phyloP scores from a whole-genome alignment of 345 rosid genomes.

The Excoecaria agallocha region DNA sequence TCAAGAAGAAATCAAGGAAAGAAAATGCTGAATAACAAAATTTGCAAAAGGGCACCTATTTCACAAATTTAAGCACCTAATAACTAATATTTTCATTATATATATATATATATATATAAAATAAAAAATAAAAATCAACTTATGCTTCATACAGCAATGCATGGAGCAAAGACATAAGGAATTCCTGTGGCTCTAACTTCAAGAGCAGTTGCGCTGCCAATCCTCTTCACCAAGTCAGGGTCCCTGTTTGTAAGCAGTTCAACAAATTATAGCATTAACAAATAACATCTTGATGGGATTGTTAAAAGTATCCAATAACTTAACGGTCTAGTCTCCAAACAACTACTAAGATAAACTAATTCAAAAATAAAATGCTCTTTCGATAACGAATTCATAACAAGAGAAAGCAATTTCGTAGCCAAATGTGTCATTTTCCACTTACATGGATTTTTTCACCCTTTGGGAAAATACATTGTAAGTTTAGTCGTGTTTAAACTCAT shows the following conservation, averaged over 20 bases:
- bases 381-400: background rate
- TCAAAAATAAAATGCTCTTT: no score
- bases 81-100: background rate
- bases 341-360: background rate
- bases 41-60: background rate
- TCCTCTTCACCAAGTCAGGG: constrained; percentile 29
- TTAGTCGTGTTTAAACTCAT: background rate
- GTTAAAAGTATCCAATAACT: background rate
- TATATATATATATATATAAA: background rate
- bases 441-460: background rate
- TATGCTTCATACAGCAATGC: constrained; percentile 20
- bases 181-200: constrained; percentile 37
- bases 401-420: background rate
- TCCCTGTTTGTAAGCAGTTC: constrained; percentile 17
- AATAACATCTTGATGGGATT: background rate
- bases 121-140: no score
- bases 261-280: background rate
- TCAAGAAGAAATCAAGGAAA: background rate
- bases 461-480: background rate
- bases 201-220: constrained; percentile 30
- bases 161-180: constrained; percentile 33
- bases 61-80: background rate
- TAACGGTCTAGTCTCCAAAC: background rate
- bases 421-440: background rate
- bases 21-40: background rate